Base-by-base conservation (phyloP, 2,329 filamentous ascomycete species). In the Neopestalotiopsis clavispora region DNA sequence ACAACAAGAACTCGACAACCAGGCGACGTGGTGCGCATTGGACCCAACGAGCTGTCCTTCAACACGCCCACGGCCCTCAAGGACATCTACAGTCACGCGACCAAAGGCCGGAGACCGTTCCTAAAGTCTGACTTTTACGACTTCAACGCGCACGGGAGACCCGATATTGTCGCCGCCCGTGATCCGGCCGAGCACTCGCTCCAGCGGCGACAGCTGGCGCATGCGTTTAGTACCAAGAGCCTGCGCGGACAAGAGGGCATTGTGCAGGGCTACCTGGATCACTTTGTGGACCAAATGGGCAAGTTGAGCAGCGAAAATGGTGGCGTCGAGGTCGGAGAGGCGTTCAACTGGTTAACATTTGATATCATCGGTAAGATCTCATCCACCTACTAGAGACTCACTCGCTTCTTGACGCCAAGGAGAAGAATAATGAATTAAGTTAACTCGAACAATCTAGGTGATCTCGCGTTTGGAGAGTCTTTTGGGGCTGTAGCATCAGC, bases 21-120 rank as follows among this genome's bases (percentile, higher is more conserved):
- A 59, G 57, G 66, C 49, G n/a, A 66, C 72, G 61, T 68, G 20
- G 74, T 84, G 13, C 79, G 82, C 4, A 74, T 79, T 6, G 75
- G 73, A 0, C 81, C 82, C 0, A 77, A 78, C 40, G 72, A 76
- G 14, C 74, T 84, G 10, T 78, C 78, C 3, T 82, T 81, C 67
- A 75, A 75, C 20, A 75, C 73, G 2, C 32, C 74, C 1, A 59
- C 73, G 14, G 75, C 76, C 3, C 80, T 76, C 75, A 76, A 76
- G 67, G 78, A 79, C 13, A 82, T 82, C 20, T 80, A 81, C 65
- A 76, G 75, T 17, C 68, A 71, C 32, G 64, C 38, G 6, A 61
- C 49, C 71, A 76, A 69, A 30, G 63, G 56, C 4, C 69, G 65
- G 12, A 59, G 63, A n/a, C 34, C 10, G n/a, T 67, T 67, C 40